Evolutionary conservation across 2,329 filamentous ascomycete species (phyloP).

Genomic region (Penicillium psychrosexuale): DNA sequence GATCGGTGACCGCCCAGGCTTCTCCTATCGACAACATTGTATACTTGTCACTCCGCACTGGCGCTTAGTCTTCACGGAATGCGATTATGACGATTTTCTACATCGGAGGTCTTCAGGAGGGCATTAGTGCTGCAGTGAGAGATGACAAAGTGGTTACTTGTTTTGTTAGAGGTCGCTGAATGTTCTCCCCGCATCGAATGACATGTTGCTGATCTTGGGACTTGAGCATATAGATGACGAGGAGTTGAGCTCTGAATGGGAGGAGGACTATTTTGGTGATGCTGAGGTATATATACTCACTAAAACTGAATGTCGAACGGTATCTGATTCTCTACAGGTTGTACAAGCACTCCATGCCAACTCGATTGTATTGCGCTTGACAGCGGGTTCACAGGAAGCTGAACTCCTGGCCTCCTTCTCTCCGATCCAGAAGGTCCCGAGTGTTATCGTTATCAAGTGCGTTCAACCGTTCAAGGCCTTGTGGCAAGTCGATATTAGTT

Average conservation of each 20-base stretch:
- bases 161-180: conserved; percentile 69
- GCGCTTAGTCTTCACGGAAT: conserved; percentile 3
- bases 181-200: conserved; percentile 16
- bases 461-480: conserved; percentile 15
- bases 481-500: neutral
- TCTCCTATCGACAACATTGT: conserved; percentile 13
- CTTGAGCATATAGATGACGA: conserved; percentile 56
- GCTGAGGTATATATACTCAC: conserved; percentile 46
- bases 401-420: conserved; percentile 79
- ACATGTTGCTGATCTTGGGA: conserved; percentile 9
- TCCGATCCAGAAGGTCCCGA: conserved; percentile 73
- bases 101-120: conserved; percentile 72
- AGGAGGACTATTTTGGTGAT: conserved; percentile 61
- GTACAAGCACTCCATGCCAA: conserved; percentile 56
- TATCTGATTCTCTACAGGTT: conserved; percentile 45
- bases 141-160: conserved; percentile 76
- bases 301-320: neutral
- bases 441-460: conserved; percentile 73
- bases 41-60: conserved; percentile 18
- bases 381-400: conserved; percentile 73
- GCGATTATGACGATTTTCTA: conserved; percentile 66
- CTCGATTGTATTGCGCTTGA: conserved; percentile 67
- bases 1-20: conserved; percentile 24
- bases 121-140: conserved; percentile 71
- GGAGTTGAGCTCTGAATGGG: conserved; percentile 69